Evolutionary conservation across 2,329 filamentous ascomycete genomes (phyloP), one percentile per base, ranked within the genome.

Genomic region (Pestalotiopsis sp.): DNA sequence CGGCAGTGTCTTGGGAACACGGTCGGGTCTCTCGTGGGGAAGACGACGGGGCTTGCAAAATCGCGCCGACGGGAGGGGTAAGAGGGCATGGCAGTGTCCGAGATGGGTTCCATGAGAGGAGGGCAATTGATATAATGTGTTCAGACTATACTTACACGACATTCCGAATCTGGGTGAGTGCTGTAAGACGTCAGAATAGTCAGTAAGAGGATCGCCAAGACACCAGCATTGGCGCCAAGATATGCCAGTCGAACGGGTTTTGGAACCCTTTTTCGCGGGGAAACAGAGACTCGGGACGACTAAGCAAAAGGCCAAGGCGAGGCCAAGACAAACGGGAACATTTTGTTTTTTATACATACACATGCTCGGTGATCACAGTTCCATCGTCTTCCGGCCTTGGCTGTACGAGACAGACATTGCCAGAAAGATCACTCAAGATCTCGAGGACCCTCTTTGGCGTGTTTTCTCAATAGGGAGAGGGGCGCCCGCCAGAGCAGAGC

Each of bases 161-260:
- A 76, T 78, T 78, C 71, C 76, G 76, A 72, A 78, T 72, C 72
- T 75, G 70, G 75, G 78, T 75, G 73, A 78, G 76, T 76, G 77
- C 77, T 78, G 71, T 75, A 72, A 72, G 75, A 73, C 72, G 76
- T 78, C 73, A 78, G 71, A 72, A 74, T 72, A 72, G 76, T 78
- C 73, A 78, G 77, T 73, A 70, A 65, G 36, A 59, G 68, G 65
- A 69, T 70, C 75, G 77, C 76, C 77, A 78, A 78, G 77, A 72
- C 71, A 74, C 71, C 68, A 70, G 75, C 66, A 73, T 75, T 75
- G 75, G 74, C 75, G 77, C 77, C 77, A 78, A 78, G 77, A 77
- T 61, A 31, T 67, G 68, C 52, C 59, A 65, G 58, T 59, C 20
- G 52, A 62, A 41, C 52, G 36, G 61, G 40, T 58, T 63, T 60